phyloP scores from a whole-genome alignment of 2,329 filamentous ascomycete species.

The Botrytis paeoniae region DNA sequence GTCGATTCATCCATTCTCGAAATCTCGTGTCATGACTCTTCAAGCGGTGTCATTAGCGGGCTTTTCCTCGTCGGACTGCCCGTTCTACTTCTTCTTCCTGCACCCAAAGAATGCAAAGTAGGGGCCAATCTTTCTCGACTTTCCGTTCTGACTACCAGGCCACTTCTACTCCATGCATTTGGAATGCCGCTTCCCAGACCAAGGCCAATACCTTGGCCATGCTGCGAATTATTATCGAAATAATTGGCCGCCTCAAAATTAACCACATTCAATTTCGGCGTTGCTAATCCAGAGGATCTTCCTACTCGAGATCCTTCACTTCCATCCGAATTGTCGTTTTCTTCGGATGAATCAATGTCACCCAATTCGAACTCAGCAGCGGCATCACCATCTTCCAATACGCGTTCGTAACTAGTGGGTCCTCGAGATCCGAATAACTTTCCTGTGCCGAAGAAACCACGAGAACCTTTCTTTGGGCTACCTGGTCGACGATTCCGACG shows the following conservation, averaged over 20 bases:
- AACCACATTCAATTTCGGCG: conserved; percentile 57
- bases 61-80: conserved; percentile 54
- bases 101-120: conserved; percentile 52
- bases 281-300: conserved; percentile 63
- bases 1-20: background rate
- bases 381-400: conserved; percentile 75
- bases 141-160: conserved; percentile 77
- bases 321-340: conserved; percentile 62
- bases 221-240: conserved; percentile 29
- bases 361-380: conserved; percentile 73
- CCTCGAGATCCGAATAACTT: conserved; percentile 63
- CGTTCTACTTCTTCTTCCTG: conserved; percentile 48
- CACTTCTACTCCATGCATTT: conserved; percentile 60
- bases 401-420: conserved; percentile 69
- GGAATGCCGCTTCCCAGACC: conserved; percentile 25
- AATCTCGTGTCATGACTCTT: conserved; percentile 37
- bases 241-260: conserved; percentile 45
- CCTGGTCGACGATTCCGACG: conserved; percentile 46
- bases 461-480: conserved; percentile 46
- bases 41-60: conserved; percentile 51
- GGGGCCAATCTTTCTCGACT: conserved; percentile 73
- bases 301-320: conserved; percentile 56
- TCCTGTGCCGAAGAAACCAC: conserved; percentile 50
- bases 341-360: conserved; percentile 57
- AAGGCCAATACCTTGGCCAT: conserved; percentile 31